A percentile compares a stretch with the other conserved stretches of the same genome.
These are phyloP conservation scores for Aquilaria agallochum DNA, from an alignment of 441 rosid species.

Conservation along the genomic window DNA sequence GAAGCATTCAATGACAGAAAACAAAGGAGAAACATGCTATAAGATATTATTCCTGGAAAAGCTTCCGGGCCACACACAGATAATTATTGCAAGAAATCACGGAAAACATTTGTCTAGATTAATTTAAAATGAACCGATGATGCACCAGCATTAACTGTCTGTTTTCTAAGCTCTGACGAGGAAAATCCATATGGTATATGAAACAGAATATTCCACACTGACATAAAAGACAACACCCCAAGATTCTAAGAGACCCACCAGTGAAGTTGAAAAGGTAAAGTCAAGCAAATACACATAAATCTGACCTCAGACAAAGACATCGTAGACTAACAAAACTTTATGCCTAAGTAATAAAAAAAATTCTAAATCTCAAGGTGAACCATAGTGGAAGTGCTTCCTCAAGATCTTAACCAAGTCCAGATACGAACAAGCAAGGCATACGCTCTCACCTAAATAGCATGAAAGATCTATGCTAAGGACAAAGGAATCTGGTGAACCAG, in stretches of 20 bases:
- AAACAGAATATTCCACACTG: conserved; percentile 53
- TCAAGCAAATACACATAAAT: conserved; percentile 22
- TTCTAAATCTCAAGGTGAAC: no score
- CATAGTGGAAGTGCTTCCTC: no score
- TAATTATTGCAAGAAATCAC: not conserved
- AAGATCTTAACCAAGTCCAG: no score
- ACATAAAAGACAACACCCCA: conserved; percentile 14
- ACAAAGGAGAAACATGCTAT: no score
- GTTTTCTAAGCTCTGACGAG: conserved; percentile 15
- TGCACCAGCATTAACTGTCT: conserved; percentile 37
- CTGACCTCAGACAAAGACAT: conserved; percentile 14
- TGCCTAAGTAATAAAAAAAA: no score
- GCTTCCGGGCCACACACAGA: not conserved
- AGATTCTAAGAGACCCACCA: conserved; percentile 29
- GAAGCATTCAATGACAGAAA: no score
- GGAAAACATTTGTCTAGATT: not conserved
- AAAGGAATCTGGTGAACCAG: no score
- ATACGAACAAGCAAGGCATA: no score
- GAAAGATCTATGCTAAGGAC: no score
- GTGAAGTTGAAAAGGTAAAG: conserved; percentile 15
- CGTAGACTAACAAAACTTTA: conserved; percentile 6
- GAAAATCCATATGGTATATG: conserved; percentile 37
- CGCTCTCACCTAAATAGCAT: no score
- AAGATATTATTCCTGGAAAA: no score
- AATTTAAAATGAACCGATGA: conserved; percentile 14